Percentiles rank a stretch among this genome's conserved stretches.
These are phyloP conservation scores for Capronia americana DNA, from an alignment of 2,329 filamentous ascomycete species.

Conservation along the genomic window DNA sequence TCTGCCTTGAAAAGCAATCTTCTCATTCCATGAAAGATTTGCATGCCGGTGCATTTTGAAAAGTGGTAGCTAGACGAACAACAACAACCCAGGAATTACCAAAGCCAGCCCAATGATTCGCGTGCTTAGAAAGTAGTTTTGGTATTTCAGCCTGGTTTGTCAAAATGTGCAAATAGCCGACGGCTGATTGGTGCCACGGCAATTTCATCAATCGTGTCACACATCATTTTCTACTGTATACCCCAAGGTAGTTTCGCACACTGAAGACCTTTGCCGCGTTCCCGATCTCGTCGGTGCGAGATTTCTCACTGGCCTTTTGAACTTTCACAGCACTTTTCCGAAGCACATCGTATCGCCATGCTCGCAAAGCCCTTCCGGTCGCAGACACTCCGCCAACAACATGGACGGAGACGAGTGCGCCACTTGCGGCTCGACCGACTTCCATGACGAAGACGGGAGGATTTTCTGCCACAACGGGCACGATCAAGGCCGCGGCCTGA, in stretches of 20 bases:
- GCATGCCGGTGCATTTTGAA: conserved; percentile 33
- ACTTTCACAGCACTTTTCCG: neutral
- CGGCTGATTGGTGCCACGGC: conserved; percentile 8
- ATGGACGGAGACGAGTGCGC: conserved; percentile 34
- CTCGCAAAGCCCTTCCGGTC: neutral
- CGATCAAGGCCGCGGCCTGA: conserved; percentile 33
- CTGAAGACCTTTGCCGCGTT: neutral
- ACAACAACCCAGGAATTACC: conserved; percentile 32
- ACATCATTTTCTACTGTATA: neutral
- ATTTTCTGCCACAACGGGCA: conserved; percentile 37
- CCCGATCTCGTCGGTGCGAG: neutral
- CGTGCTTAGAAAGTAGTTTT: neutral
- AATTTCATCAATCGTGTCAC: neutral
- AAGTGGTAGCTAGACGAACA: conserved; percentile 36
- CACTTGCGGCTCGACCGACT: conserved; percentile 34
- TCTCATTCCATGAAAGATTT: conserved; percentile 27
- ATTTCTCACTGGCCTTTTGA: neutral
- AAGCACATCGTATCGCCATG: neutral
- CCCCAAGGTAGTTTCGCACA: no score
- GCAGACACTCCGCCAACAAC: conserved; percentile 5
- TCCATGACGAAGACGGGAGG: conserved; percentile 35
- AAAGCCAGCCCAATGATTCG: neutral
- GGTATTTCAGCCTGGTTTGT: conserved; percentile 1
- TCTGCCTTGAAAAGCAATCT: conserved; percentile 30
- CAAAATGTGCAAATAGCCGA: conserved; percentile 5